Percentiles rank a stretch among this genome's conserved stretches.
These are phyloP conservation scores for Jackrogersella multiformis DNA, from an alignment of 495 filamentous ascomycete genomes.

Conservation along the genomic window DNA sequence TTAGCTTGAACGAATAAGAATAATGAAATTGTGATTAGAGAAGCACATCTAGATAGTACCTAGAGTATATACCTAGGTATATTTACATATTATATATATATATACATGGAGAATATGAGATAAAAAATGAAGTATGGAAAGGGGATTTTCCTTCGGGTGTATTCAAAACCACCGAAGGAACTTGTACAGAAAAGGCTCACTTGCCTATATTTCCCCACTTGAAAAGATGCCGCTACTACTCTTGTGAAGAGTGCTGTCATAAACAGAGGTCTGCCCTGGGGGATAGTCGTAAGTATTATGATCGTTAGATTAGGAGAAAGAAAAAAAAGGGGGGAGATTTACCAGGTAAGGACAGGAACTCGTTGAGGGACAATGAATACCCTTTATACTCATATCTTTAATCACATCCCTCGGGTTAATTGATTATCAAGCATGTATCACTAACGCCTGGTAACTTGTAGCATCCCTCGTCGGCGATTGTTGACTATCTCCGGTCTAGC, in stretches of 20 bases:
- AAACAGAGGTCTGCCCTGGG: not conserved
- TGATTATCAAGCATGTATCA: not conserved
- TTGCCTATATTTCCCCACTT: conserved; percentile 2
- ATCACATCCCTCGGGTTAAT: not conserved
- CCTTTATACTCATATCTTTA: not conserved
- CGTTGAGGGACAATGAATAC: not conserved
- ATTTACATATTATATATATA: not conserved
- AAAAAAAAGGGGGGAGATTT: not conserved
- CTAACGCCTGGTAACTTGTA: not conserved
- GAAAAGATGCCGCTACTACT: not conserved
- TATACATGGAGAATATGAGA: not conserved
- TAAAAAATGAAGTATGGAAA: not conserved
- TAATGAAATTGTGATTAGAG: too few relatives aligned
- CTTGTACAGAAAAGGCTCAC: not conserved
- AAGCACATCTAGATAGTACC: too few relatives aligned
- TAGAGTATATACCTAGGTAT: too few relatives aligned
- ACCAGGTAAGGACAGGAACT: not conserved
- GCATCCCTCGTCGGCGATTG: conserved; percentile 1
- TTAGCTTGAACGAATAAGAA: too few relatives aligned
- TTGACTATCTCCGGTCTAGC: not conserved
- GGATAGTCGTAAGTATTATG: not conserved
- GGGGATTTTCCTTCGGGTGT: too few relatives aligned
- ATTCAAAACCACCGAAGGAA: not conserved
- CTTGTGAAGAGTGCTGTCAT: not conserved
- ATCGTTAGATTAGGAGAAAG: not conserved